phyloP scores from a whole-genome alignment of 164 flowering plant genomes.

The Stephania japonica region DNA sequence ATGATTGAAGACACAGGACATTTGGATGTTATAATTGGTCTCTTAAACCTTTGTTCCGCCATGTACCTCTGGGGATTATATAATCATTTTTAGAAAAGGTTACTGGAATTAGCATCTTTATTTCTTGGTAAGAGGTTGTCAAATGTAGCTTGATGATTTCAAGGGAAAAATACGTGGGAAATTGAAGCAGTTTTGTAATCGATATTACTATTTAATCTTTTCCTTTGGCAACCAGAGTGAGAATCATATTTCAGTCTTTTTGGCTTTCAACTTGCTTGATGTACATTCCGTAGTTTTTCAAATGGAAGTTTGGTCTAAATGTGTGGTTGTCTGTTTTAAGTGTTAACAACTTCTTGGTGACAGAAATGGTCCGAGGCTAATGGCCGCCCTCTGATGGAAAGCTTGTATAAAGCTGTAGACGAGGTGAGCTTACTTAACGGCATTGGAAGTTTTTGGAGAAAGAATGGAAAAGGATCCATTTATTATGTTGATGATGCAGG shows the following conservation, averaged over 20 bases:
- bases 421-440: constrained; percentile 45
- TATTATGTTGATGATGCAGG: constrained; percentile 47
- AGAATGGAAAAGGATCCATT: neutral
- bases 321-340: neutral
- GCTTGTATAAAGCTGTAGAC: constrained; percentile 67
- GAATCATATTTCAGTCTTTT: neutral
- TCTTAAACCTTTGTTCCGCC: too few relatives aligned
- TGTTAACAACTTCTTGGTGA: constrained; percentile 4
- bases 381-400: constrained; percentile 54
- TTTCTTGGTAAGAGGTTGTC: too few relatives aligned
- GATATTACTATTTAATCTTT: too few relatives aligned
- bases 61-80: too few relatives aligned
- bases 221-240: neutral
- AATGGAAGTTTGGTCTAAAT: neutral
- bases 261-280: neutral
- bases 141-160: too few relatives aligned
- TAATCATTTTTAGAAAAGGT: too few relatives aligned
- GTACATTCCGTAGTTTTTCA: neutral
- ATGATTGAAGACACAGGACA: too few relatives aligned
- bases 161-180: too few relatives aligned
- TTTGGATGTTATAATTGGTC: too few relatives aligned
- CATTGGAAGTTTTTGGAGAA: neutral
- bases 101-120: too few relatives aligned
- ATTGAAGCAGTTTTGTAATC: too few relatives aligned
- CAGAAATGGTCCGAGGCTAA: constrained; percentile 74